Base-by-base conservation (phyloP, 345 rosid species). In the Clarkia xantiana region DNA sequence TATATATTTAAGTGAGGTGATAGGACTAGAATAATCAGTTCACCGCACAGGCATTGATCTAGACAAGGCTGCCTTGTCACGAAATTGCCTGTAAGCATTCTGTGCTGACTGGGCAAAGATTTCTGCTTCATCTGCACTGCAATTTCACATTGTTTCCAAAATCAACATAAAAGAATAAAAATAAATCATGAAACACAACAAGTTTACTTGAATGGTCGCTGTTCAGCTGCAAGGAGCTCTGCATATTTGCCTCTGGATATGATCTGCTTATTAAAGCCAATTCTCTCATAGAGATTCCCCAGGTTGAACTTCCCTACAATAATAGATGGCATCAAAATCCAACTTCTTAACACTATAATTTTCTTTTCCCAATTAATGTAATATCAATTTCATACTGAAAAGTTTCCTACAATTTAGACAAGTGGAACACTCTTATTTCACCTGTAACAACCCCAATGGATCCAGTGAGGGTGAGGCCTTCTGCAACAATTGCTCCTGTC, bases 361-460 rank as follows among this genome's bases (percentile, higher is more conserved):
- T 29, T 1, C 1, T 7, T 29, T 29, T 29, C 7, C 6, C 4
- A 23, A 1, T 29, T 29, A 5, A 22, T 22, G 25, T 22, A 5
- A 22, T 22, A 22, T 22, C 36, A 1, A 29, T 29, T 29, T 29
- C 36, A 1, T 5, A 29, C 5, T 7, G 8, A 22, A 22, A 22
- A 29, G 7, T 29, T 29, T 29, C 36, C 36, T 29, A 29, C 9
- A 29, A 29, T 29, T 29, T 29, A 5, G 36, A 29, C 6, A 29
- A 29, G 36, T 2, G 36, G 1, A 29, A 1, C 6, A 1, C 36
- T 29, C 36, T 29, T 29, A 12, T 4, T 52, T 71, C 56, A 90
- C 97, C 94, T 63, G 95, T 73, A 52, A 90, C 95, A 61, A 90
- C 94, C 67, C 94, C 97, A 45, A 88, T 84, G 39, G 93, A 88